phyloP scores from a whole-genome alignment of 1,284 basidiomycete genomes.

The Anthracocystis panici-leucophaei region DNA sequence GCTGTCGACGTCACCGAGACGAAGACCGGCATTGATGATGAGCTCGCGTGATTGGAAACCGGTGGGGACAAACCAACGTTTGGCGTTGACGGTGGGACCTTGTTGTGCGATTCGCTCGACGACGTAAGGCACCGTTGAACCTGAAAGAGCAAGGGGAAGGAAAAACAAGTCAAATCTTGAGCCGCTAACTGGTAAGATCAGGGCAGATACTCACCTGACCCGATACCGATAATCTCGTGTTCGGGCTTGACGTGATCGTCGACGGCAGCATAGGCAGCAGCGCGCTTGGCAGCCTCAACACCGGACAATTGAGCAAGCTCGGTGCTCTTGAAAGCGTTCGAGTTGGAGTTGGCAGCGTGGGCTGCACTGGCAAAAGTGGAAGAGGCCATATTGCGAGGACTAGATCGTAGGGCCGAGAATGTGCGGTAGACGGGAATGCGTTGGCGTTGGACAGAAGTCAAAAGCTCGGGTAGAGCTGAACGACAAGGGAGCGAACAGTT shows the following conservation, averaged over 20 bases:
- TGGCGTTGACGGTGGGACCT: slow-evolving; percentile 80
- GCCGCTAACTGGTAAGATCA: neutral
- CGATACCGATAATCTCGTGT: slow-evolving; percentile 78
- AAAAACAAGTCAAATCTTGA: neutral
- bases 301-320: slow-evolving; percentile 24
- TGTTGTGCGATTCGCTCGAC: slow-evolving; percentile 93
- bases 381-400: slow-evolving; percentile 29
- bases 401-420: slow-evolving; percentile 11
- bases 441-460: neutral
- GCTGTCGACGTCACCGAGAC: slow-evolving; percentile 82
- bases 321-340: slow-evolving; percentile 36
- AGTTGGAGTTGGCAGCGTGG: slow-evolving; percentile 36
- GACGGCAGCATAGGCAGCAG: slow-evolving; percentile 94
- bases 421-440: neutral
- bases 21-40: slow-evolving; percentile 82
- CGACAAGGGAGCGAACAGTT: neutral
- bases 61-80: slow-evolving; percentile 69
- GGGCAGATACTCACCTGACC: slow-evolving; percentile 49
- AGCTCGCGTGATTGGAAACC: slow-evolving; percentile 97
- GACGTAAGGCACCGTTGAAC: slow-evolving; percentile 97
- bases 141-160: slow-evolving; percentile 63
- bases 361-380: slow-evolving; percentile 21
- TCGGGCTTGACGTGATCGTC: slow-evolving; percentile 86
- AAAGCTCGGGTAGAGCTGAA: neutral
- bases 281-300: slow-evolving; percentile 78